These are phyloP conservation scores for Penicillium sp. DNA, from an alignment of 2,329 filamentous ascomycete genomes.

Conservation along the genomic window DNA sequence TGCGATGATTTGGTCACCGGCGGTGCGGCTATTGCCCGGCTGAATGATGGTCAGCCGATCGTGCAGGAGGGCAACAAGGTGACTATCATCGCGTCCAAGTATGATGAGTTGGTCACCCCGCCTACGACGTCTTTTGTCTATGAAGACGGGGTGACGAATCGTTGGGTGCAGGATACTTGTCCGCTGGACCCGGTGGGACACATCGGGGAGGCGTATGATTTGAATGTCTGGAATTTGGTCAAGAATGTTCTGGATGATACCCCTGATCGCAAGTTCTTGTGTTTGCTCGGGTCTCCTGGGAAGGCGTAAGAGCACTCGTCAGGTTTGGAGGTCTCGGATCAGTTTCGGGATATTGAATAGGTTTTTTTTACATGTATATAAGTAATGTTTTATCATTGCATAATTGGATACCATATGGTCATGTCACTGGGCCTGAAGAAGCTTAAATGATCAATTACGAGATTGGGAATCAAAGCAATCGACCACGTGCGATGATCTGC, in stretches of 20 bases:
- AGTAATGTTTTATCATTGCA: slow-evolving; percentile 6
- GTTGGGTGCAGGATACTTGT: slow-evolving; percentile 40
- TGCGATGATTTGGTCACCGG: slow-evolving; percentile 38
- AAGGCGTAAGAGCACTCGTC: slow-evolving; percentile 12
- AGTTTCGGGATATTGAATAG: neutral
- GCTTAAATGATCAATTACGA: neutral
- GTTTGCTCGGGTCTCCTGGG: slow-evolving; percentile 36
- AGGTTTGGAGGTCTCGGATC: neutral
- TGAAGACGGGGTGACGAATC: slow-evolving; percentile 39
- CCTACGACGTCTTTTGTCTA: slow-evolving; percentile 36
- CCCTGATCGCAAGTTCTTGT: slow-evolving; percentile 33
- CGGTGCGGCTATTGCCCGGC: slow-evolving; percentile 33
- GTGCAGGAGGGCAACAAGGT: slow-evolving; percentile 39
- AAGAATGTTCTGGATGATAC: slow-evolving; percentile 40
- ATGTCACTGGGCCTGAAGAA: neutral
- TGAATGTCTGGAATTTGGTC: slow-evolving; percentile 46
- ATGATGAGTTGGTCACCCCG: slow-evolving; percentile 44
- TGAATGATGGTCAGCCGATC: slow-evolving; percentile 42
- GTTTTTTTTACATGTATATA: neutral
- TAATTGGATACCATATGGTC: neutral
- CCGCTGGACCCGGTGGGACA: slow-evolving; percentile 41
- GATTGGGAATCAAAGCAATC: neutral
- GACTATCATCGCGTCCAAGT: slow-evolving; percentile 40
- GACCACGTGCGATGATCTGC: neutral
- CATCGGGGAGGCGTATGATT: slow-evolving; percentile 44